Evolutionary conservation across 305 asterid species (phyloP).

Genomic region (Fraxinus nigra): DNA sequence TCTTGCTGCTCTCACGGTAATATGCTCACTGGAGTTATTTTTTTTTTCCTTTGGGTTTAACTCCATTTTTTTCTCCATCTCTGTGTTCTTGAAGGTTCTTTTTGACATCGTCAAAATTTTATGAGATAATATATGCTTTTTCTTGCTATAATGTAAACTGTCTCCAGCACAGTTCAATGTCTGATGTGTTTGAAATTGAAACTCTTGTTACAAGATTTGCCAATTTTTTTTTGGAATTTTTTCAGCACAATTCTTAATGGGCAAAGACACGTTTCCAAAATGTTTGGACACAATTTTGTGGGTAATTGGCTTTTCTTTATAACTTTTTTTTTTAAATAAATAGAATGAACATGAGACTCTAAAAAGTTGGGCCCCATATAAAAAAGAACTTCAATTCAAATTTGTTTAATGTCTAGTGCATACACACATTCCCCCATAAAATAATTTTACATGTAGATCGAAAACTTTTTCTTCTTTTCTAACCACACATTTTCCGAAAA

Average conservation of each 20-base stretch:
- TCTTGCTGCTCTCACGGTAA: conserved; percentile 96
- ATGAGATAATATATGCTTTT: conserved; percentile 11
- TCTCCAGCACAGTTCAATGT: neutral
- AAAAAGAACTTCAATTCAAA: neutral
- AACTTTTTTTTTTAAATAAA: neutral
- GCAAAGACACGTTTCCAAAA: neutral
- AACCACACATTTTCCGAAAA: too few species aligned
- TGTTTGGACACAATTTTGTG: neutral
- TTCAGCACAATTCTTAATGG: neutral
- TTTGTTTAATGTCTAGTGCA: neutral
- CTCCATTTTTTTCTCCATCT: neutral
- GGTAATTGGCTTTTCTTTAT: neutral
- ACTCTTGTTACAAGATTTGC: neutral
- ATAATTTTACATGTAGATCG: too few species aligned
- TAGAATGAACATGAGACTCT: neutral
- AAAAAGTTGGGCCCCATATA: neutral
- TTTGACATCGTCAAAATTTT: conserved; percentile 6
- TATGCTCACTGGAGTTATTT: conserved; percentile 1
- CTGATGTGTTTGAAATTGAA: neutral
- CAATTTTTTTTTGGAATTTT: neutral
- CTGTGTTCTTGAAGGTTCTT: neutral
- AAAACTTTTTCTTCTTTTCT: too few species aligned
- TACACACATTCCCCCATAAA: too few species aligned
- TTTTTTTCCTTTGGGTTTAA: conserved; percentile 10
- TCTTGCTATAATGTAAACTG: conserved; percentile 9